phyloP scores from a whole-genome alignment of 345 rosid species.

The Pistacia atlantica region DNA sequence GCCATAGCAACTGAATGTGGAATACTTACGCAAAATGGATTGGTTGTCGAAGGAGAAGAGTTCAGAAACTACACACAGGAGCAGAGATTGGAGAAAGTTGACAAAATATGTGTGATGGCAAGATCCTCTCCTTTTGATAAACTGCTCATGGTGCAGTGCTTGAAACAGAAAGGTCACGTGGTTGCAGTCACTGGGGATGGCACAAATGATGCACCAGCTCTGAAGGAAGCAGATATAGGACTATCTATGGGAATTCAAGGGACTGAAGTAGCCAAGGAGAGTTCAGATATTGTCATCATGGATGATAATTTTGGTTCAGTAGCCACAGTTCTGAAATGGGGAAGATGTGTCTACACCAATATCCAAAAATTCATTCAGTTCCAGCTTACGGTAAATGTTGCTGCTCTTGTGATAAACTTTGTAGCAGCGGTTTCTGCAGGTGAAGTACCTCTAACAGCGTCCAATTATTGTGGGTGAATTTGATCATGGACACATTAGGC shows the following conservation, averaged over 20 bases:
- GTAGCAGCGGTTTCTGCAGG: constrained; percentile 77
- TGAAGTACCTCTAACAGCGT: constrained; percentile 70
- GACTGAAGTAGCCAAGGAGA: constrained; percentile 77
- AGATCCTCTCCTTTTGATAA: constrained; percentile 77
- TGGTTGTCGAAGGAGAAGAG: constrained; percentile 51
- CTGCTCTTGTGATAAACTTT: constrained; percentile 69
- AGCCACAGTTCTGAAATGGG: constrained; percentile 69
- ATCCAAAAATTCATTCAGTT: constrained; percentile 80
- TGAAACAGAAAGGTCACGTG: constrained; percentile 64
- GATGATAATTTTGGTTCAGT: constrained; percentile 75
- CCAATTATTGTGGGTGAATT: constrained; percentile 73
- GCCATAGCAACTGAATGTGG: constrained; percentile 85
- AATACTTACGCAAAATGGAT: constrained; percentile 38
- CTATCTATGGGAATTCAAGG: constrained; percentile 84
- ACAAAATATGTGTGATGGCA: constrained; percentile 78
- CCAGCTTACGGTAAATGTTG: constrained; percentile 74
- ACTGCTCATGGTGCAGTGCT: constrained; percentile 75
- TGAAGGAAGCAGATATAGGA: constrained; percentile 77
- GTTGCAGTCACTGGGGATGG: constrained; percentile 88
- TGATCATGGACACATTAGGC: constrained; percentile 81
- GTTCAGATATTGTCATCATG: constrained; percentile 77
- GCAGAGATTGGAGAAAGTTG: constrained; percentile 47
- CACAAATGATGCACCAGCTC: constrained; percentile 76
- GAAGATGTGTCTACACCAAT: constrained; percentile 75
- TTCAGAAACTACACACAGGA: constrained; percentile 47